Base-by-base conservation (phyloP, 768 basidiomycete genomes). In the Hirschioporus abietinus region DNA sequence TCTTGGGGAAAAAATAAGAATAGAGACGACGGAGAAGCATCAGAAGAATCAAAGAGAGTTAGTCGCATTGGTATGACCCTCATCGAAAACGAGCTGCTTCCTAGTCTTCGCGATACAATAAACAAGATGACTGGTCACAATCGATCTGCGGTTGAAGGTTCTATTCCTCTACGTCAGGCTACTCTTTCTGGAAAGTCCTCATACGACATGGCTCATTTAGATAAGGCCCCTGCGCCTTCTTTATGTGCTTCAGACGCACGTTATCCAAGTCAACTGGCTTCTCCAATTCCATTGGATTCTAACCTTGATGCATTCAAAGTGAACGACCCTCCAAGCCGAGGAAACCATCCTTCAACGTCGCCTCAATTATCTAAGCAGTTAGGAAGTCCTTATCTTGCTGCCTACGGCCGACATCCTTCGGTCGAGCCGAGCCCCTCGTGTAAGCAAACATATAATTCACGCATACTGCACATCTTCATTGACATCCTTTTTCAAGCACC, bases 31-130 rank as follows among this genome's bases (percentile, higher is more conserved):
- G 42, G 42, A 15, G 12, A 1, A 52, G 42, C 12, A 52, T 52
- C 42, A 1, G 42, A 52, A 52, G 42, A 52, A 20, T 52, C 42
- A 52, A 52, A 52, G 12, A 52, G 42, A 52, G 42, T 15, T 52
- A 52, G 42, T 20, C 42, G 42, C 20, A 52, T 52, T 52, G 85
- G 85, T 64, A 76, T 90, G 4, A 85, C 87, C 7, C 78, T 86
- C 27, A 73, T 90, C 34, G 90, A 92, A 68, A 78, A 84, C 0
- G 84, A 89, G 27, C 78, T 92, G 4, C 74, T 92, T 42, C 90
- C 90, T 9, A 88, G 89, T 20, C 78, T 92, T 36, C 81, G 85
- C 58, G 90, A 91, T 66, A 92, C 90, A 0, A 82, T 92, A 42
- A 84, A 88, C 70, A 83, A 85, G 60, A 92, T 92, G 90, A 92